Evolutionary conservation across 441 rosid species (phyloP).

Genomic region (Pelargonium fulgidum): DNA sequence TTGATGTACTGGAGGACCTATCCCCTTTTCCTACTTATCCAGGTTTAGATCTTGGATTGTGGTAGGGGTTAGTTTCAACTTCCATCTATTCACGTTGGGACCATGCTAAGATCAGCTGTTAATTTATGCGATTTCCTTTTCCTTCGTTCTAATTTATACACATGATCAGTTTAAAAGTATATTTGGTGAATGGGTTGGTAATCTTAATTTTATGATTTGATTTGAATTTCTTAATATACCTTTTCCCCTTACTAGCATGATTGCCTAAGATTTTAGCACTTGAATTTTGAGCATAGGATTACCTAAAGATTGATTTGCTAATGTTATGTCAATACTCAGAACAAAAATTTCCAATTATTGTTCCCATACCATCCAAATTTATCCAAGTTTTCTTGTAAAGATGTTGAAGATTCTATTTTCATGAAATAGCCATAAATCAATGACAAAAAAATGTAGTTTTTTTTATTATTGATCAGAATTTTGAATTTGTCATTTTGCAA

Average conservation of each 20-base stretch:
- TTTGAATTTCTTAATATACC: background rate
- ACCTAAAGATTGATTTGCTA: no score
- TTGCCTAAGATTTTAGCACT: background rate
- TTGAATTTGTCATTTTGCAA: background rate
- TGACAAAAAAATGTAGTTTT: background rate
- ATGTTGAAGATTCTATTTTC: no score
- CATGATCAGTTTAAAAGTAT: background rate
- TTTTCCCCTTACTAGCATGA: background rate
- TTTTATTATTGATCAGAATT: background rate
- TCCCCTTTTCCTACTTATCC: no score
- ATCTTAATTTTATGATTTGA: background rate
- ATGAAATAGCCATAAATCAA: background rate
- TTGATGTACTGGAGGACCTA: no score
- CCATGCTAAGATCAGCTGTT: background rate
- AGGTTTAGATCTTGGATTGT: background rate
- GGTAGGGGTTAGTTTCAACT: background rate
- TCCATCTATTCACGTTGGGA: background rate
- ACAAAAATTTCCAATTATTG: no score
- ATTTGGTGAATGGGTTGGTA: background rate
- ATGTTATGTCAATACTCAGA: no score
- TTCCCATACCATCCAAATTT: no score
- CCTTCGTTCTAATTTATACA: background rate
- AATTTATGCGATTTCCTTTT: background rate
- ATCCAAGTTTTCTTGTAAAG: no score
- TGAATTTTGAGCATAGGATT: no score